Conservation (phyloP, 148 eudicot species). For the Rhododendron molle region DNA sequence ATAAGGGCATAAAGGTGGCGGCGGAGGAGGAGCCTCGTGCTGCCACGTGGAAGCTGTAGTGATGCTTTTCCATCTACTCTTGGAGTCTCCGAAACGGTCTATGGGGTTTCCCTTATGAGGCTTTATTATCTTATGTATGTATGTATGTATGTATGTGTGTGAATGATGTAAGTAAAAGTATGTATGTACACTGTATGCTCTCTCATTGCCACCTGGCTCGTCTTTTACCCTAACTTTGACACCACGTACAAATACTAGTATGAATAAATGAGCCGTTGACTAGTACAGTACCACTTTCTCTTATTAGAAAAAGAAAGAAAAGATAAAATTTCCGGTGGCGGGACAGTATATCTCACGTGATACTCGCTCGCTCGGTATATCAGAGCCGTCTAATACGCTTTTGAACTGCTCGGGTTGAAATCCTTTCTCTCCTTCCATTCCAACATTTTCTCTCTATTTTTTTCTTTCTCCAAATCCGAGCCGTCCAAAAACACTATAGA, state of each 20-base stretch:
- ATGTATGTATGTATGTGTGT: neutral
- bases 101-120: neutral
- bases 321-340: too few relatives aligned
- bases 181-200: neutral
- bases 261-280: neutral
- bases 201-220: neutral
- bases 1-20: neutral
- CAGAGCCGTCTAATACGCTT: fast-evolving
- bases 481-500: too few relatives aligned
- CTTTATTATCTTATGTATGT: neutral
- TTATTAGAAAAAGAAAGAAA: too few relatives aligned
- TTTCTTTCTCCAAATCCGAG: too few relatives aligned
- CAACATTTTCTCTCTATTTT: too few relatives aligned
- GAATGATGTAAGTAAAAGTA: neutral
- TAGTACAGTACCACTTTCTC: neutral
- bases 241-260: neutral
- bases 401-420: too few relatives aligned
- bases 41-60: neutral
- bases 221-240: neutral
- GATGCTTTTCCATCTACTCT: neutral
- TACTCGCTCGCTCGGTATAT: too few relatives aligned
- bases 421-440: too few relatives aligned
- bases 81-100: neutral
- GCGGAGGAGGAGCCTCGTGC: neutral
- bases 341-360: too few relatives aligned